Conservation (phyloP, 106 monocot genomes). For the Triglochin maritima region DNA sequence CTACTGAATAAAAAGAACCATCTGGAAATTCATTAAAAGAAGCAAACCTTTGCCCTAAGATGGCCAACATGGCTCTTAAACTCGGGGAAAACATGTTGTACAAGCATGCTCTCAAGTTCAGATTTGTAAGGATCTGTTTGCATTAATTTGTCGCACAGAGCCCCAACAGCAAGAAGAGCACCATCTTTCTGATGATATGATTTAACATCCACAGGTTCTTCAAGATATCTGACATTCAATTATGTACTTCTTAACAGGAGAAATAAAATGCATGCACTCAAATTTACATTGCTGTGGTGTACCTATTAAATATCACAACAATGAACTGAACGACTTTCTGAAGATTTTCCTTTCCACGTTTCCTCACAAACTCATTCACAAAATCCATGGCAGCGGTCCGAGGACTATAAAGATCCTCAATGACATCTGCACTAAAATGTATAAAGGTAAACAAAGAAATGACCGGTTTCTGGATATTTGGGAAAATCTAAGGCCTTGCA, state of each 20-base stretch:
- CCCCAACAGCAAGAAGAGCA: conserved; percentile 95
- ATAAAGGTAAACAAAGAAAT: not conserved
- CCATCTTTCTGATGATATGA: conserved; percentile 97
- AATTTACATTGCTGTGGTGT: not conserved
- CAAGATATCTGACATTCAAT: conserved; percentile 51
- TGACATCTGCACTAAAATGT: conserved; percentile 62
- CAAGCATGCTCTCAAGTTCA: conserved; percentile 87
- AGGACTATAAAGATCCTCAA: conserved; percentile 98
- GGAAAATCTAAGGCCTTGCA: not conserved
- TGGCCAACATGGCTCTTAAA: conserved; percentile 79
- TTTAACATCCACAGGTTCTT: conserved; percentile 52
- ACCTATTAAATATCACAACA: conserved; percentile 81
- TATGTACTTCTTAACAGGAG: not conserved
- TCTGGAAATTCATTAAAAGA: not conserved
- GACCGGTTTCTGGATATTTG: not conserved
- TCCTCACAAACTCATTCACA: conserved; percentile 89
- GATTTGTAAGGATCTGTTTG: conserved; percentile 91
- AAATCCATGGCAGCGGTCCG: conserved; percentile 98
- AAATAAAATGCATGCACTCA: not conserved
- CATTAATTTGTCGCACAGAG: conserved; percentile 92
- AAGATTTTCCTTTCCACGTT: conserved; percentile 84
- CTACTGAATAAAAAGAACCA: not conserved
- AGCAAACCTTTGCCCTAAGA: conserved; percentile 82
- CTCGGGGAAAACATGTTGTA: conserved; percentile 94
- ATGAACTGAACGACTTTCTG: conserved; percentile 85